Evolutionary conservation across 176 grass and related monocot genomes (phyloP), one percentile per base, ranked within the genome.

Genomic region (Poa annua): DNA sequence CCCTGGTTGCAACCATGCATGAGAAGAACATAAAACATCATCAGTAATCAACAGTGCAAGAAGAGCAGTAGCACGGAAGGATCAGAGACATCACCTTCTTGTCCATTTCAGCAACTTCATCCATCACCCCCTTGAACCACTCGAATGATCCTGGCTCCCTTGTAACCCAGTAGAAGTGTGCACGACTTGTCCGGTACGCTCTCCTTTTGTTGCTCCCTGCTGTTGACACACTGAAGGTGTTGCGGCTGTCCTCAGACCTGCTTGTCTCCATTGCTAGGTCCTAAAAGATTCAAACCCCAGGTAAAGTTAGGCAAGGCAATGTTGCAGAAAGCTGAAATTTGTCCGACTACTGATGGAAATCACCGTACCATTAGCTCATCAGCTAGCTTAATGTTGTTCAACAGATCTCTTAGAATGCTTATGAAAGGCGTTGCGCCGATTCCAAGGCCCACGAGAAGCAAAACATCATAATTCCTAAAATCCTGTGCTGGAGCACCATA

Each of bases 91-190:
- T 24, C 47, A 81, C 88, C 88, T 97, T 88, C 70, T 92, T 94
- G 79, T 97, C 94, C 89, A 91, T 97, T 24, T 97, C 91, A 72
- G 91, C 91, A 34, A 91, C 91, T 34, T 97, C 94, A 56, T 97
- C 88, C 94, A 97, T 97, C 36, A 94, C 85, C 29, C 94, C 89
- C 67, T 91, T 94, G 81, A 97, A 97, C 94, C 94, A 94, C 15
- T 97, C 94, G 21, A 94, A 97, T 69, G 94, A 94, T 79, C 87
- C 94, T 7, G 82, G 82, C 33, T 94, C 94, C 66, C 94, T 86
- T 52, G 94, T 97, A 67, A 97, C 89, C 94, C 91, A 94, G 89
- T 97, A 97, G 87, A 97, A 97, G 77, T 94, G 87, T 0, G 91
- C 94, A 11, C 77, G 60, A 39, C 83, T 91, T 9, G 91, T 97